Base-by-base conservation (phyloP, 495 filamentous ascomycete genomes). In the Hypoxylon lenormandii region DNA sequence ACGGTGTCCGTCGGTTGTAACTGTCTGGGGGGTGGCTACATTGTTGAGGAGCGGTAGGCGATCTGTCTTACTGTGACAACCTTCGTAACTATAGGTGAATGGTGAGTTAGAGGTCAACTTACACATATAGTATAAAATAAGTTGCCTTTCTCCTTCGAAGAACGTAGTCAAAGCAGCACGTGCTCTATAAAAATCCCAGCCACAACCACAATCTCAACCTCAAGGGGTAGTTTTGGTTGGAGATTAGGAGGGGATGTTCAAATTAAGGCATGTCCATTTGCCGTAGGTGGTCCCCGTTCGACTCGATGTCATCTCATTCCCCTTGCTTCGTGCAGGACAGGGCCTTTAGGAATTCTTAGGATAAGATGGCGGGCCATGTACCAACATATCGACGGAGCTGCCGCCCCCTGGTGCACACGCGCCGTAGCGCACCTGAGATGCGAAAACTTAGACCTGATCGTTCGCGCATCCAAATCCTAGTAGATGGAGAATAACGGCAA, bases 291-390 rank as follows among this genome's bases (percentile, higher is more conserved):
- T 59, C 58, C 68, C 52, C 58, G 68, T 23, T 48, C 40, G 50
- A 59, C 43, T 48, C 42, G 57, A 68, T n/a, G n/a, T 45, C 19
- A 40, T n/a, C 8, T 45, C 19, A 40, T 66, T 52, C 62, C 68
- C 68, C 68, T 71, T 71, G 45, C 68, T 66, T 71, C 52, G 47
- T 63, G 62, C 52, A 71, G 40, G 23, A 26, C 23, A 26, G 23
- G 5, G 23, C 23, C 23, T 21, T 53, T 52, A 66, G 42, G 28
- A 38, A 36, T 50, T 53, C 33, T 45, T 46, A 48, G 45, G n/a
- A 21, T 60, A 49, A 21, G 40, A 57, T 59, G 52, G 51, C 62
- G 30, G 50, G 40, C 38, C 30, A 51, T 37, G 58, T 63, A 33
- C 40, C 36, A 33, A 50, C 12, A 7, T 58, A 45, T 58, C 28